Conservation (phyloP, 768 basidiomycete genomes). For the Suillus hirtellus region DNA sequence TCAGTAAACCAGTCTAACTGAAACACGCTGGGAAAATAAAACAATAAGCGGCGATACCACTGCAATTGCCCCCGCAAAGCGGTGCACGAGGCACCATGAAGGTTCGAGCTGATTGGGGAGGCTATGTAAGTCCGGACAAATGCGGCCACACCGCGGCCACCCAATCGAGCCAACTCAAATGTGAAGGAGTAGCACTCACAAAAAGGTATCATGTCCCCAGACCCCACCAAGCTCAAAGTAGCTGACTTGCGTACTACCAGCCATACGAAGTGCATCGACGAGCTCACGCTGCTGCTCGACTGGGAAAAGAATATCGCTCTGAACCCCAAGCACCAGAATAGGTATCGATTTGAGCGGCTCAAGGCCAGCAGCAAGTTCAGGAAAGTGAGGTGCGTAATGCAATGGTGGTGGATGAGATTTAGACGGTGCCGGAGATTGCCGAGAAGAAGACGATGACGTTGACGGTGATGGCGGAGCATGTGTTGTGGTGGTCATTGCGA, state of each 20-base stretch:
- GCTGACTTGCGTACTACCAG: constrained; percentile 85
- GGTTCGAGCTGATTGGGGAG: background rate
- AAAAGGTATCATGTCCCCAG: constrained; percentile 99
- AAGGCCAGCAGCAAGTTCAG: constrained; percentile 78
- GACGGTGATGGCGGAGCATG: constrained; percentile 22
- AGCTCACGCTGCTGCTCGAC: constrained; percentile 97
- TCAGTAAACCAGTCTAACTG: background rate
- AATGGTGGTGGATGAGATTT: constrained; percentile 73
- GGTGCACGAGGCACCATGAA: background rate
- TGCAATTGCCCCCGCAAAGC: constrained; percentile 3
- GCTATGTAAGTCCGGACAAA: background rate
- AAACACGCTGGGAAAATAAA: constrained; percentile 2
- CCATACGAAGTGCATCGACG: constrained; percentile 87
- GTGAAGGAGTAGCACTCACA: constrained; percentile 52
- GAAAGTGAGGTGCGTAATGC: constrained; percentile 73
- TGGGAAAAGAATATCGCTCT: constrained; percentile 95
- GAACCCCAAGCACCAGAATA: constrained; percentile 86
- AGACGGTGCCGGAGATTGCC: constrained; percentile 37
- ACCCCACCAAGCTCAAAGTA: constrained; percentile 98
- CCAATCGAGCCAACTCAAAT: background rate
- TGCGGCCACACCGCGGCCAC: background rate
- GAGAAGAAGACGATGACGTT: constrained; percentile 17
- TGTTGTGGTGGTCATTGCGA: constrained; percentile 50
- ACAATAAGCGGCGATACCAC: background rate
- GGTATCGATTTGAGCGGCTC: constrained; percentile 75